A percentile compares a stretch with the other conserved stretches of the same genome.
Conservation (phyloP, 441 rosid species). For the Pelargonium australe region DNA sequence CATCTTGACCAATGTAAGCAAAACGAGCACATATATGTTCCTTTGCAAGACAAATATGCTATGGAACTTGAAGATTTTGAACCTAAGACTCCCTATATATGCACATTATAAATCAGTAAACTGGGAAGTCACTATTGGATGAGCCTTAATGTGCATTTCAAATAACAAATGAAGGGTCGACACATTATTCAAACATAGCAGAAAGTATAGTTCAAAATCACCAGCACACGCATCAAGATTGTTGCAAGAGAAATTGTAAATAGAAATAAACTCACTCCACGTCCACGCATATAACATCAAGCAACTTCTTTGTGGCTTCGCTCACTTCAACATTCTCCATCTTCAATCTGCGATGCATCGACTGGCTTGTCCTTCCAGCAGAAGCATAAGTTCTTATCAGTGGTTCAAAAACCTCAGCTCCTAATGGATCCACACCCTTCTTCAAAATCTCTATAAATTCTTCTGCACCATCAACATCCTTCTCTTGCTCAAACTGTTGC, state of each 20-base stretch:
- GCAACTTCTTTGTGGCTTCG: constrained; percentile 54
- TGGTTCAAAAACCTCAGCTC: constrained; percentile 55
- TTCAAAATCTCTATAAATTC: constrained; percentile 57
- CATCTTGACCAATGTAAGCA: too few species aligned
- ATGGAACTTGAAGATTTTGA: background rate
- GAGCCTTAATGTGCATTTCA: constrained; percentile 6
- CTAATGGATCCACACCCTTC: constrained; percentile 53
- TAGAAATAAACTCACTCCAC: constrained; percentile 26
- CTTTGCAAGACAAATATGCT: background rate
- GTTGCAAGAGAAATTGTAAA: background rate
- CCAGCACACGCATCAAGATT: too few species aligned
- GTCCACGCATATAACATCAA: constrained; percentile 43
- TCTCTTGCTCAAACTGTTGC: constrained; percentile 55
- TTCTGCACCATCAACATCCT: constrained; percentile 83
- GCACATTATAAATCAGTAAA: background rate
- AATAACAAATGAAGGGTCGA: constrained; percentile 1
- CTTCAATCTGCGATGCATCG: constrained; percentile 54
- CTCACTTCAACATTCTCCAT: constrained; percentile 69
- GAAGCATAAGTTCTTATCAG: constrained; percentile 82
- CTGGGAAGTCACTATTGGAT: background rate
- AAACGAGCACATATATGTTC: too few species aligned
- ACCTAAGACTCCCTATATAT: background rate
- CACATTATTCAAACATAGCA: constrained; percentile 21
- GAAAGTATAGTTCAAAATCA: constrained; percentile 12
- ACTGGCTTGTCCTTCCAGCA: constrained; percentile 55